These are phyloP conservation scores for Wickerhamiella musiphila DNA, from an alignment of 805 yeast species.

Conservation along the genomic window DNA sequence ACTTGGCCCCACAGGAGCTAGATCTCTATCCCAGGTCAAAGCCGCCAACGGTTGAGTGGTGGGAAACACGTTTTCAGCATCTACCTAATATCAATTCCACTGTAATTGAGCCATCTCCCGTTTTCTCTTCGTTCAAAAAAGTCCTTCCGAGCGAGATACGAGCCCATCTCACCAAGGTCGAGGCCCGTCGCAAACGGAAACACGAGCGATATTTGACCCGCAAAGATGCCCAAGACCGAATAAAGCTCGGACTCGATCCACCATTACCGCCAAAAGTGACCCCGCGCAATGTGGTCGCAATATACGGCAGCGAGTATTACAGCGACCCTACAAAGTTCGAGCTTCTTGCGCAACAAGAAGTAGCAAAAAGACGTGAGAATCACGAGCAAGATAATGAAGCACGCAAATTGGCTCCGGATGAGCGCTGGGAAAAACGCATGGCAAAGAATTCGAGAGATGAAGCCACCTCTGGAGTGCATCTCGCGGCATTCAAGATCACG, in stretches of 20 bases:
- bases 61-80: no score
- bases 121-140: no score
- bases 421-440: constrained; percentile 33
- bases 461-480: constrained; percentile 30
- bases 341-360: constrained; percentile 46
- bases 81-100: no score
- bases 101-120: no score
- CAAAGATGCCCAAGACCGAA: constrained; percentile 59
- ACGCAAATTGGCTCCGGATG: constrained; percentile 44
- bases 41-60: no score
- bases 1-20: no score
- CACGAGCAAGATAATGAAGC: constrained; percentile 48
- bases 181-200: constrained; percentile 53
- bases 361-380: constrained; percentile 36
- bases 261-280: constrained; percentile 84
- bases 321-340: constrained; percentile 83
- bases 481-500: constrained; percentile 42
- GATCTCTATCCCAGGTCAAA: no score
- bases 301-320: constrained; percentile 68
- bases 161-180: constrained; percentile 56
- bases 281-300: constrained; percentile 69
- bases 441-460: constrained; percentile 33
- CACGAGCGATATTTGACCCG: constrained; percentile 45
- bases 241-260: constrained; percentile 65
- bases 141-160: constrained; percentile 27